phyloP scores from a whole-genome alignment of 2,329 filamentous ascomycete genomes.

The Scleromitrula shiraiana region DNA sequence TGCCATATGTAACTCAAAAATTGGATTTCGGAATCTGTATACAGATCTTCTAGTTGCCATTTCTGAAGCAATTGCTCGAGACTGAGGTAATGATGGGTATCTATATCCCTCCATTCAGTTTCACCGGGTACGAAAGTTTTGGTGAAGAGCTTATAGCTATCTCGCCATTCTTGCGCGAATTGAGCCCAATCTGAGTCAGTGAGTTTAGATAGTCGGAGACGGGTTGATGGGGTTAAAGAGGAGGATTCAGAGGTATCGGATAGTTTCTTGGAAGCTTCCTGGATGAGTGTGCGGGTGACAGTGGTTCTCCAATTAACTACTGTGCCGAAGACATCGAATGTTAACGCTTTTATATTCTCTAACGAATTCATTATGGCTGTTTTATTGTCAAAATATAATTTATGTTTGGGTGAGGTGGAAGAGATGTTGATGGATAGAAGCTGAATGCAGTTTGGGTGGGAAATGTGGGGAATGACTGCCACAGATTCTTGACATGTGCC shows the following conservation, averaged over 20 bases:
- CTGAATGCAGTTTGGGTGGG: too few species aligned
- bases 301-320: slow-evolving; percentile 56
- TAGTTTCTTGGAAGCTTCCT: slow-evolving; percentile 40
- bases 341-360: slow-evolving; percentile 43
- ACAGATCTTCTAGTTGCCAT: slow-evolving; percentile 43
- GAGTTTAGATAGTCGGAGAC: slow-evolving; percentile 40
- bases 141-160: slow-evolving; percentile 56
- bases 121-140: slow-evolving; percentile 40
- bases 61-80: slow-evolving; percentile 49
- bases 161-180: slow-evolving; percentile 65
- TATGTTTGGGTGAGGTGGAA: too few species aligned
- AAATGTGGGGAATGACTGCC: too few species aligned
- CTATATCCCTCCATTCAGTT: slow-evolving; percentile 56
- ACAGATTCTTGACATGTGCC: too few species aligned
- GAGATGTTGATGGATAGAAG: too few species aligned
- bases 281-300: slow-evolving; percentile 50
- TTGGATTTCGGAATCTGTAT: slow-evolving; percentile 52
- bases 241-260: slow-evolving; percentile 39
- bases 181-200: slow-evolving; percentile 51
- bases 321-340: slow-evolving; percentile 71
- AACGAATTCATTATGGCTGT: background rate
- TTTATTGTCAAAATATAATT: too few species aligned
- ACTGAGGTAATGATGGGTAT: slow-evolving; percentile 60
- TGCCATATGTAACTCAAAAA: slow-evolving; percentile 66
- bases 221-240: slow-evolving; percentile 38